These are phyloP conservation scores for Yueomyces sp. DNA, from an alignment of 1,139 yeast genomes.

Conservation along the genomic window DNA sequence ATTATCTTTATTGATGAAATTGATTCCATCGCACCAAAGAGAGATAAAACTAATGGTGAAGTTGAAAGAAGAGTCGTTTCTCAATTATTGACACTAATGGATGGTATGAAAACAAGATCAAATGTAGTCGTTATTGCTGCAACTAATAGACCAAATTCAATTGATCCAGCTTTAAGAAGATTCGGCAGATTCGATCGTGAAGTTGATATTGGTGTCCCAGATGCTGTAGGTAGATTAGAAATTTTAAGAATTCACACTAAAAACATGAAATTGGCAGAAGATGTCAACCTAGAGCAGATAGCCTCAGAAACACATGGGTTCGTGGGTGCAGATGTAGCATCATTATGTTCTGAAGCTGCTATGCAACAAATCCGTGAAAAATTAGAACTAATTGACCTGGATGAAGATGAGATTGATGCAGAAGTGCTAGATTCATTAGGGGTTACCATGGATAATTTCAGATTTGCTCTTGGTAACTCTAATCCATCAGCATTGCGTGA, in stretches of 20 bases:
- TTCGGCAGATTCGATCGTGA: constrained; percentile 97
- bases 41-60: constrained; percentile 98
- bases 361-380: constrained; percentile 95
- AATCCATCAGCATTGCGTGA: constrained; percentile 98
- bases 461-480: constrained; percentile 91
- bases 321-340: constrained; percentile 87
- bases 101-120: constrained; percentile 97
- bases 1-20: constrained; percentile 94
- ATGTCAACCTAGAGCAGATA: constrained; percentile 85
- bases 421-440: constrained; percentile 91
- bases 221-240: constrained; percentile 93
- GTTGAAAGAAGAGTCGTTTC: constrained; percentile 95
- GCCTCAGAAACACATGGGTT: constrained; percentile 89
- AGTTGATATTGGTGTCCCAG: constrained; percentile 96
- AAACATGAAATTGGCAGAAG: constrained; percentile 90
- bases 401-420: constrained; percentile 90
- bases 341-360: constrained; percentile 96
- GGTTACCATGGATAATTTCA: constrained; percentile 95
- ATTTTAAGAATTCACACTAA: constrained; percentile 84
- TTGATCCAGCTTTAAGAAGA: constrained; percentile 93
- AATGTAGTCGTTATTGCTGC: constrained; percentile 89
- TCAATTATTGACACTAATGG: constrained; percentile 90
- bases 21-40: constrained; percentile 96
- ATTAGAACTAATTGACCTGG: constrained; percentile 93
- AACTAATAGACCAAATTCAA: constrained; percentile 93